Base-by-base conservation (phyloP, 169 alveolate genomes). In the Plasmodium inui region DNA sequence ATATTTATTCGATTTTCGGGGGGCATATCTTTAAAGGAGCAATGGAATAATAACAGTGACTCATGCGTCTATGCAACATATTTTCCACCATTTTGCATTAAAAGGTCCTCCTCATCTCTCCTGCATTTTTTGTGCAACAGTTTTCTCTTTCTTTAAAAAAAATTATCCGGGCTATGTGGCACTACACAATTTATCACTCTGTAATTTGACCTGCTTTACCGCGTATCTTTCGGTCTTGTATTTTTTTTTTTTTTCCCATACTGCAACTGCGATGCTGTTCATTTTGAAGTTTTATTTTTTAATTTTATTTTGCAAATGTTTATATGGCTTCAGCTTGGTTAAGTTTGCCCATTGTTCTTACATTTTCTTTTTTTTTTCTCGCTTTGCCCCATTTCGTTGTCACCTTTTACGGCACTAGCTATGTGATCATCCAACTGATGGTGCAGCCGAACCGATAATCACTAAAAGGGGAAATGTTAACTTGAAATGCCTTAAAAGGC, bases 1-100 rank as follows among this genome's bases (percentile, higher is more conserved):
- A 14, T 22, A 28, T 67, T 19, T 67, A 67, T 67, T 67, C 19
- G 14, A 22, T 67, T 67, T 28, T 67, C 76, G 37, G 41, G 22
- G 76, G 76, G 10, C 17, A 32, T 39, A 41, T 37, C 44, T 79
- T 79, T 79, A 79, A 79, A 79, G 76, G 76, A 28, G 37, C 22
- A 8, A 67, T 19, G 12, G 30, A 79, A 17, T 22, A 76, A 32
- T 32, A 76, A 22, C 12, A 22, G 30, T 76, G 19, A 2, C 8
- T 37, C 83, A 26, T 28, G 9, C 10, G 37, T 28, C 14, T 76
- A 10, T 28, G 50, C 50, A 67, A 67, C 32, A 26, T n/a, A 67
- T 67, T 67, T 22, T 67, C 22, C 17, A 12, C 61, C 61, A 50
- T 50, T 50, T 50, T 50, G 61, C 22, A 50, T 50, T 50, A 50